Evolutionary conservation across 31 red algal genomes (phyloP), one percentile per base, ranked within the genome.

Genomic region (Endocladia muricata): DNA sequence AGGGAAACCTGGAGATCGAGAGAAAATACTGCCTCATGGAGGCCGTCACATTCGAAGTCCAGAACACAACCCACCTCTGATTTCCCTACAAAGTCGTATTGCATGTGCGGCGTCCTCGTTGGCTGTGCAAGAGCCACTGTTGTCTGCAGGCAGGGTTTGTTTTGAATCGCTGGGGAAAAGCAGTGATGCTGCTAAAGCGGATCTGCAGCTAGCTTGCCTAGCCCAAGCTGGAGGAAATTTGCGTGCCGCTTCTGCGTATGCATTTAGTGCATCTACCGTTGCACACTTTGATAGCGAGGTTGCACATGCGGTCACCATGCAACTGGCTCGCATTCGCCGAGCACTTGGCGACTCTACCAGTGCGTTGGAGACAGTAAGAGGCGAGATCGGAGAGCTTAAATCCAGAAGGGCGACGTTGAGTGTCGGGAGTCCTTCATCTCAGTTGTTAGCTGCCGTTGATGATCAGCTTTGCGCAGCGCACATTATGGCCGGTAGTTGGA

Each of bases 101-200:
- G 29, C 56, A 32, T 42, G 28, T n/a, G 85, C 83, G 40, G 48
- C 78, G 15, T 55, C 65, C 3, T 86, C 81, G 34, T 59, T 93
- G 23, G 47, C 66, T 9, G 37, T 86, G 3, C 84, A 81, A 42
- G 95, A 98, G 73, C 95, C 89, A 17, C 67, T 93, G 37, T 77
- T 98, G 25, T 88, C 86, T 37, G 51, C 80, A 43, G 81, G 77
- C 22, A 62, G 90, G 7, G 80, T 91, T 19, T 77, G 81, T 54
- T 79, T 86, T 59, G 57, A 74, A 37, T 34, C 81, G 55, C 63
- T 86, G 11, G 64, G 31, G 19, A 31, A 73, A 37, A 17, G 31
- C 6, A 61, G 68, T 30, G 86, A 82, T 19, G 85, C 95, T 3
- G 80, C 80, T 22, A 54, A 47, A 33, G 91, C 76, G 32, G 69